Base-by-base conservation (phyloP, 1,284 basidiomycete genomes). In the Boletus semigastroideus region DNA sequence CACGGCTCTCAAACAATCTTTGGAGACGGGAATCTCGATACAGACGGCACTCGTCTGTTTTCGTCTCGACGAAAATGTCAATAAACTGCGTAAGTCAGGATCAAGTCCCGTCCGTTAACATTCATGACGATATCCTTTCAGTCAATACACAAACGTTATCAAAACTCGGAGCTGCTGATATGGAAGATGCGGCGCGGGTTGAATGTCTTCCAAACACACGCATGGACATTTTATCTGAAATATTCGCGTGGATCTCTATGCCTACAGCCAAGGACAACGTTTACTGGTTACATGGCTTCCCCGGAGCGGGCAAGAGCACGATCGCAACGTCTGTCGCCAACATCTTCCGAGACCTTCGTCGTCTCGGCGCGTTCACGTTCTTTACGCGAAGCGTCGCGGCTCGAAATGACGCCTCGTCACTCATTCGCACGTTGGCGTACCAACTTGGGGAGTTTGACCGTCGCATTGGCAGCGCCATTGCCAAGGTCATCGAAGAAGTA, bases 221-320 rank as follows among this genome's bases (percentile, higher is more conserved):
- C 9, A 56, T 64, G 49, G 63, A 70, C 11, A 57, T 68, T 39
- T 58, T 71, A n/a, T n/a, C 45, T 19, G 53, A 60, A 7, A 59
- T 68, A 14, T 57, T 59, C 6, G 44, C 59, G 11, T 68, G 69
- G 66, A 52, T 49, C n/a, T 41, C 57, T 27, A 55, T 46, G 27
- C 66, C 65, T 16, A 46, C 48, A 7, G 13, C 17, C 30, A 53
- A 55, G n/a, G 33, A 44, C 0, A 68, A 58, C 16, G 44, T 72
- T 7, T 69, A 68, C 27, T 72, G 68, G 70, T 39, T 70, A 17
- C 56, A 67, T 22, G 71, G 65, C 4, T 60, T 64, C 34, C 66
- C 68, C 0, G 70, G 70, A 12, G 48, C 64, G 13, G 69, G 71
- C 10, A 70, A 70, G 55, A 70, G 64, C 31, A 59, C 71, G 0